Evolutionary conservation across 176 grass and related monocot genomes (phyloP).

Genomic region (Echinochloa phyllopogon): DNA sequence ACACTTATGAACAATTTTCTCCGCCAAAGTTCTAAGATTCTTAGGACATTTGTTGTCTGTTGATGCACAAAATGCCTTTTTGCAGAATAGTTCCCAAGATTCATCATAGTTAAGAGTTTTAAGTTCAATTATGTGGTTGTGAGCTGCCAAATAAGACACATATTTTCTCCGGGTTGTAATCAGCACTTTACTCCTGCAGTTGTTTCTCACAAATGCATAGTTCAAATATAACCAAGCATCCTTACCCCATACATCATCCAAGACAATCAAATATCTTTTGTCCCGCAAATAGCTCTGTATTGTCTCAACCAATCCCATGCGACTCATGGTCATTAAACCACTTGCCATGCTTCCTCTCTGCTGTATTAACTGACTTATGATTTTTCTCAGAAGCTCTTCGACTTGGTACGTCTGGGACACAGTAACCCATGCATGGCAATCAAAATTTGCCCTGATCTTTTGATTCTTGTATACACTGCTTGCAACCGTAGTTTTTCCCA

Average conservation of each 20-base stretch:
- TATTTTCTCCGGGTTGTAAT: slow-evolving; percentile 52
- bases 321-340: slow-evolving; percentile 26
- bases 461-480: slow-evolving; percentile 45
- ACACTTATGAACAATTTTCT: slow-evolving; percentile 51
- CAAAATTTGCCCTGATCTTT: slow-evolving; percentile 33
- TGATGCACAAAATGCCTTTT: slow-evolving; percentile 41
- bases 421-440: slow-evolving; percentile 49
- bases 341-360: neutral
- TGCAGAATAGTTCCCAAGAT: slow-evolving; percentile 57
- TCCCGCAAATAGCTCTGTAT: slow-evolving; percentile 33
- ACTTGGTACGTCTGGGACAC: slow-evolving; percentile 44
- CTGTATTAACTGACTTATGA: slow-evolving; percentile 38
- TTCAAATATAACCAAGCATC: slow-evolving; percentile 42
- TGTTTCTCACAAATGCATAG: slow-evolving; percentile 33
- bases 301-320: slow-evolving; percentile 14
- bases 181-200: slow-evolving; percentile 33
- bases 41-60: slow-evolving; percentile 20
- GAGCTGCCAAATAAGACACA: slow-evolving; percentile 40
- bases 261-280: slow-evolving; percentile 52
- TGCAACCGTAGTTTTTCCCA: slow-evolving; percentile 63
- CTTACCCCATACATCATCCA: slow-evolving; percentile 59
- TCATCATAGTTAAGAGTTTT: slow-evolving; percentile 13
- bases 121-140: neutral
- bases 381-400: slow-evolving; percentile 47
- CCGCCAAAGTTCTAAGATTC: slow-evolving; percentile 24